phyloP scores from a whole-genome alignment of 2,329 filamentous ascomycete genomes.

The Albophoma yamanashiensis region DNA sequence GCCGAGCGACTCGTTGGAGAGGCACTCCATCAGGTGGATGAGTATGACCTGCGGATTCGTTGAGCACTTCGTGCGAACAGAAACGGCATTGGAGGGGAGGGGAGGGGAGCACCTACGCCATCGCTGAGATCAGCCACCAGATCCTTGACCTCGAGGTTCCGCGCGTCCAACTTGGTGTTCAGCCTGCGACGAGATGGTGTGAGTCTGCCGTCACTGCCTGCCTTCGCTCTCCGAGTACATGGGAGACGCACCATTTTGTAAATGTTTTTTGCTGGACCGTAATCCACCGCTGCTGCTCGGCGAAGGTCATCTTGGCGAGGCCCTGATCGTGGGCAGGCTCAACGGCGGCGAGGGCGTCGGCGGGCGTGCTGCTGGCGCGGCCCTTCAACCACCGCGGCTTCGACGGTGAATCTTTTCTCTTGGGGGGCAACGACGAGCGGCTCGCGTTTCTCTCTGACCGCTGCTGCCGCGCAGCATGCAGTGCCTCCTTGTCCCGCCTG shows the following conservation, averaged over 20 bases:
- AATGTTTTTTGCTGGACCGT: slow-evolving; percentile 97
- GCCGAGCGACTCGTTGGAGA: slow-evolving; percentile 87
- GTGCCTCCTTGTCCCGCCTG: slow-evolving; percentile 34
- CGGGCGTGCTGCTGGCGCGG: slow-evolving; percentile 21
- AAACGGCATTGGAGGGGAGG: not conserved
- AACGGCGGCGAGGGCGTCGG: slow-evolving; percentile 28
- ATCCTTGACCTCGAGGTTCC: slow-evolving; percentile 73
- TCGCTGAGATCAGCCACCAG: slow-evolving; percentile 85
- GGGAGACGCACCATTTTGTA: slow-evolving; percentile 63
- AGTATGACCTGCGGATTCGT: slow-evolving; percentile 60
- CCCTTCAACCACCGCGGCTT: slow-evolving; percentile 18
- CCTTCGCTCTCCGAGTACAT: not conserved
- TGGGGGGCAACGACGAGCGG: slow-evolving; percentile 9
- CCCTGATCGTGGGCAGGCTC: slow-evolving; percentile 39
- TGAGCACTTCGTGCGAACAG: too few species aligned
- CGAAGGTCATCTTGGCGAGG: slow-evolving; percentile 50
- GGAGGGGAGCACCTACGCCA: slow-evolving; percentile 53
- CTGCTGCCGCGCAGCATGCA: slow-evolving; percentile 38
- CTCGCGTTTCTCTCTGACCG: slow-evolving; percentile 27
- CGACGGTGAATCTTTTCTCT: slow-evolving; percentile 10
- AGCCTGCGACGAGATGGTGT: slow-evolving; percentile 49
- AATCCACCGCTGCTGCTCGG: slow-evolving; percentile 57
- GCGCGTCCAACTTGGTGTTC: slow-evolving; percentile 82
- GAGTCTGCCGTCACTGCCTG: not conserved
- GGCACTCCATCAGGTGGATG: slow-evolving; percentile 93